Evolutionary conservation across 495 filamentous ascomycete species (phyloP), one percentile per base, ranked within the genome.

Genomic region (Talaromyces wortmannii): DNA sequence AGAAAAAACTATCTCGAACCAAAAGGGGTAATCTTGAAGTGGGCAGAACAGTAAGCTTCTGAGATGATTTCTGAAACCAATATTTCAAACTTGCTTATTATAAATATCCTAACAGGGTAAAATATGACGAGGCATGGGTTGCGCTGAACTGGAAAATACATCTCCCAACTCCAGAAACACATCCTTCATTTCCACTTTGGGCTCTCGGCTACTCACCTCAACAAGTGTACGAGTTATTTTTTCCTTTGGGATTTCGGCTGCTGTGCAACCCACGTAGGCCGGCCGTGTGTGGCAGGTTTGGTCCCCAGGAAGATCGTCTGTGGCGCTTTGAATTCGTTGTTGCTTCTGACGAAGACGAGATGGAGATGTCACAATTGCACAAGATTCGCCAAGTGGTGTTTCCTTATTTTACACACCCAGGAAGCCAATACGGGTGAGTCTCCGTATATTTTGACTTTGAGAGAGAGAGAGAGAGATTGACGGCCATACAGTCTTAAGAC

Each of bases 261-360:
- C 61, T 74, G 4, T 72, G 71, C 55, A 73, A 75, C 30, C 75
- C 73, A 0, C 57, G 65, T 2, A 67, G 71, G 46, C 68, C 78
- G 3, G 59, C 75, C 8, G 75, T 78, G 0, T 72, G 73, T 50
- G 76, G 75, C 7, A 65, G 78, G 32, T 80, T 82, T 55, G 76
- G 78, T 0, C 72, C 65, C 0, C 49, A 61, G 2, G 56, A 57
- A 7, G 73, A 73, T 42, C 63, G 75, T 12, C 60, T 78, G 1
- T 80, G 76, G 77, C 61, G 77, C 36, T 76, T 78, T 55, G 77
- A 82, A 60, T 76, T 79, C 55, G 73, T 73, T 6, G 59, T 74
- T 42, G 23, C 6, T 2, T 18, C 55, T 0, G 59, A 50, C 3
- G 69, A 74, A 45, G 62, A 71, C 50, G 66, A 60, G 7, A 53